These are phyloP conservation scores for Sarocladium kiliense DNA, from an alignment of 2,329 filamentous ascomycete species.

Conservation along the genomic window DNA sequence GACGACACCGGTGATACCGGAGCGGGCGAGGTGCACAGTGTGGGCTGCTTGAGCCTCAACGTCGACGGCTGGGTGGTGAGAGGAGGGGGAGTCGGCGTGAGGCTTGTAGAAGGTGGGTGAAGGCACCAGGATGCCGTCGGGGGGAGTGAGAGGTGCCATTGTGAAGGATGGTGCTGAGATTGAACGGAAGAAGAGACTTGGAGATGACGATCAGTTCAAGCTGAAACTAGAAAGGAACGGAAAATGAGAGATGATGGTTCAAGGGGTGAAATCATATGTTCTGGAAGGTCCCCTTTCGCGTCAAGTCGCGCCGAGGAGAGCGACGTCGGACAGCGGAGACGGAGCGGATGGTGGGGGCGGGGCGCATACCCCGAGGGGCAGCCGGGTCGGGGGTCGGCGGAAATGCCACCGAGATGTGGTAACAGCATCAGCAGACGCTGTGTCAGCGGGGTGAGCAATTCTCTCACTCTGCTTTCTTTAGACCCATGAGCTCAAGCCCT, in stretches of 20 bases:
- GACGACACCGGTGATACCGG: constrained; percentile 56
- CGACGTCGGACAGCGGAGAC: not conserved
- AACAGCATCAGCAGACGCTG: not conserved
- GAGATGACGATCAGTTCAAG: not conserved
- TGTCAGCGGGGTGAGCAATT: not conserved
- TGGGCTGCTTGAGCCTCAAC: constrained; percentile 52
- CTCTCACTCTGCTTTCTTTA: not conserved
- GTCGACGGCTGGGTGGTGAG: constrained; percentile 47
- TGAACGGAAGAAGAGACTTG: not conserved
- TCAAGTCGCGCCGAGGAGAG: not conserved
- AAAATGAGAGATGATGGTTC: not conserved
- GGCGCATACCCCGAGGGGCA: not conserved
- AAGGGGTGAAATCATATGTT: not conserved
- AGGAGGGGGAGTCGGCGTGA: constrained; percentile 31
- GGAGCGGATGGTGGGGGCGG: constrained; percentile 2
- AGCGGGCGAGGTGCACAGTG: constrained; percentile 53
- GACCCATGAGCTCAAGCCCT: too few relatives aligned
- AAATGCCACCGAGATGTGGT: not conserved
- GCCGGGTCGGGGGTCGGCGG: not conserved
- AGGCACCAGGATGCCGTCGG: constrained; percentile 48
- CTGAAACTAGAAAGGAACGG: not conserved
- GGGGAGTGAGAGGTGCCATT: constrained; percentile 22
- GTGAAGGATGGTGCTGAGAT: not conserved
- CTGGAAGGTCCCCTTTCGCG: not conserved
- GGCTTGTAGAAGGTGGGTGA: constrained; percentile 58